Percentiles rank a stretch among this genome's conserved stretches.
Evolutionary conservation across 2,329 filamentous ascomycete species (phyloP).

Genomic region (Venturia asperata): DNA sequence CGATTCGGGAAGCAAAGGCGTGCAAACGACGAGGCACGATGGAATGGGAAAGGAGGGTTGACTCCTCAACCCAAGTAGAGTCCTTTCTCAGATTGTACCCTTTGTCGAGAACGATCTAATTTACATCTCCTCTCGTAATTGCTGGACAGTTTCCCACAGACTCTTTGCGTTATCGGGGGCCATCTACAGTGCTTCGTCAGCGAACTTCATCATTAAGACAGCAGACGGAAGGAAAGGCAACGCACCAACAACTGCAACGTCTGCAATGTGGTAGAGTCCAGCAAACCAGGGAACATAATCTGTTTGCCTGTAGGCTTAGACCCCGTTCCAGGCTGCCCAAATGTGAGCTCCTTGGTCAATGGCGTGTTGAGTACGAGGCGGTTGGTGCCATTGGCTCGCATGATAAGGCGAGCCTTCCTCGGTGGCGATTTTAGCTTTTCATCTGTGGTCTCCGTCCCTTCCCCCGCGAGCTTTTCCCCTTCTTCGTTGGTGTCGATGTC

Average conservation of each 20-base stretch:
- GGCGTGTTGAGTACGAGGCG: constrained; percentile 80
- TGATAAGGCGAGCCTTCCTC: constrained; percentile 62
- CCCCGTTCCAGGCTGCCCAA: constrained; percentile 2
- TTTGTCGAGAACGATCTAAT: neutral
- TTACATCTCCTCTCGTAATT: neutral
- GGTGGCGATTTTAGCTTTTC: constrained; percentile 35
- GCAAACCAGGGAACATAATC: neutral
- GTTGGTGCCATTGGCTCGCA: constrained; percentile 85
- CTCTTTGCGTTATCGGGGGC: neutral
- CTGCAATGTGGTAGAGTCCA: neutral
- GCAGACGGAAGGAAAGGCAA: neutral
- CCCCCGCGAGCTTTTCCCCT: constrained; percentile 26
- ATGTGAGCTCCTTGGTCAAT: neutral
- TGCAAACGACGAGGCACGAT: neutral
- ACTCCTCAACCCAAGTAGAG: neutral
- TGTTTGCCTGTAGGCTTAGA: neutral
- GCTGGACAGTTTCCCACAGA: neutral
- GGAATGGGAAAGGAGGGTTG: neutral
- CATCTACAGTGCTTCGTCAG: neutral
- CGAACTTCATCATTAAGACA: neutral
- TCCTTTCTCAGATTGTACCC: neutral
- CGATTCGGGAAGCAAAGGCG: neutral
- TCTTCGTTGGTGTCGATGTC: constrained; percentile 35
- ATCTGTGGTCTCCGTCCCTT: constrained; percentile 41
- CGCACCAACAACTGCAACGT: constrained; percentile 6